Conservation (phyloP, 2,329 filamentous ascomycete species). For the Epichloe scottii region DNA sequence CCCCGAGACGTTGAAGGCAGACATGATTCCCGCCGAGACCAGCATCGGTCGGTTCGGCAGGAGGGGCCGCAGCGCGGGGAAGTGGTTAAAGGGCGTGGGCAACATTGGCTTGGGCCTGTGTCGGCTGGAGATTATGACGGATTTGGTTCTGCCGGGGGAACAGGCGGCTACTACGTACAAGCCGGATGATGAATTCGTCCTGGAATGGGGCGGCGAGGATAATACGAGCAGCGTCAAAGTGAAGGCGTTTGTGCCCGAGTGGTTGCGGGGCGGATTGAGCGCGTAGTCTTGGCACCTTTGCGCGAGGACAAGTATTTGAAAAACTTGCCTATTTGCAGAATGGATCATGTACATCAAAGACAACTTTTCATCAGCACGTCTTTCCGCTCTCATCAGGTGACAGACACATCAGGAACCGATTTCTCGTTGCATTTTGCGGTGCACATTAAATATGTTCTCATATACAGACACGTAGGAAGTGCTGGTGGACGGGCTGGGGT, state of each 20-base stretch:
- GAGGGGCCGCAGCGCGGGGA: slow-evolving; percentile 62
- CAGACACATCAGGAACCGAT: no score
- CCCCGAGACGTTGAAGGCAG: slow-evolving; percentile 17
- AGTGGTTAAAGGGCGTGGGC: slow-evolving; percentile 65
- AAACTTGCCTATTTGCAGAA: not conserved
- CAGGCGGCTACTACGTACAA: slow-evolving; percentile 51
- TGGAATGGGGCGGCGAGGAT: slow-evolving; percentile 37
- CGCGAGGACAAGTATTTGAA: not conserved
- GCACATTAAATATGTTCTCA: no score
- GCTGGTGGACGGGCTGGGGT: not conserved
- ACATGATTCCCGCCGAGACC: slow-evolving; percentile 30
- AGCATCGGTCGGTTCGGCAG: slow-evolving; percentile 39
- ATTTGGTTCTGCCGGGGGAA: slow-evolving; percentile 56
- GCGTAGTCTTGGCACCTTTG: not conserved
- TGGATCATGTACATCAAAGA: not conserved
- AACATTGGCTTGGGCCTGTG: slow-evolving; percentile 83
- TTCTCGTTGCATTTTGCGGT: no score
- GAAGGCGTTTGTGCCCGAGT: slow-evolving; percentile 75
- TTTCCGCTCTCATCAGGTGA: no score
- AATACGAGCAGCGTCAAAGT: slow-evolving; percentile 34
- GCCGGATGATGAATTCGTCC: slow-evolving; percentile 48
- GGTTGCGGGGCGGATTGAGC: slow-evolving; percentile 40
- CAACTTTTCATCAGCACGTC: no score
- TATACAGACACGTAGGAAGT: not conserved
- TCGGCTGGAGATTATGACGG: slow-evolving; percentile 82